Base-by-base conservation (phyloP, 208 protist genomes). In the Leishmania mexicana region DNA sequence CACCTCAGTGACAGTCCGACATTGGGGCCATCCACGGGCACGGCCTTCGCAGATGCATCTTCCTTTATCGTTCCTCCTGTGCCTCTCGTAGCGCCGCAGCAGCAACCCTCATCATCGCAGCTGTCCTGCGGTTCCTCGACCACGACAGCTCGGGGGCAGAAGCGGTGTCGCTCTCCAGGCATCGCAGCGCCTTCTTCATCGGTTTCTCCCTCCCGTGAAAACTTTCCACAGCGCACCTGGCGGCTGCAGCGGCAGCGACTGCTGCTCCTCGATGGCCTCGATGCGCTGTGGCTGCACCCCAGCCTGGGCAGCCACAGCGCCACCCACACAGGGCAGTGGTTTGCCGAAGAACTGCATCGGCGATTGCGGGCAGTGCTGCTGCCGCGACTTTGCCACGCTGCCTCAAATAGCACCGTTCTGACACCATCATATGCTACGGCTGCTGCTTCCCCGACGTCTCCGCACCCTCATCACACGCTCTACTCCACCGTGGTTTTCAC, bases 251-350 rank as follows among this genome's bases (percentile, higher is more conserved):
- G 77, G 47, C 81, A 85, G 28, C 81, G 81, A 0, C 77, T 85
- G n/a, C 64, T 85, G 28, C 54, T 85, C 0, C 42, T 85, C 10
- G 81, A 85, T 31, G 81, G 81, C 13, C 72, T 85, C 19, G 77
- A 85, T 28, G 47, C 68, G 42, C 77, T 85, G 24, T 85, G 81
- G 81, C 62, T 85, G 57, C 81, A 85, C 31, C 81, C 81, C 38
- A 75, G 49, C 49, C 62, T 85, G 24, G 78, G 76, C 58, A 64
- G 70, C 45, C 81, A 84, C 82, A 58, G 78, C 71, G 80, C 71
- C 24, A 82, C 87, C 13, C 86, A 92, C 81, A 49, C 81, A 1
- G 71, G 67, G 17, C 86, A 86, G 67, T 87, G 79, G 83, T 92
- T 85, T 49, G 73, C 87, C 24, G 72, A 45, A 24, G 87, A 92